Evolutionary conservation across 768 basidiomycete genomes (phyloP), one percentile per base, ranked within the genome.

Genomic region (Lepiota subincarnata): DNA sequence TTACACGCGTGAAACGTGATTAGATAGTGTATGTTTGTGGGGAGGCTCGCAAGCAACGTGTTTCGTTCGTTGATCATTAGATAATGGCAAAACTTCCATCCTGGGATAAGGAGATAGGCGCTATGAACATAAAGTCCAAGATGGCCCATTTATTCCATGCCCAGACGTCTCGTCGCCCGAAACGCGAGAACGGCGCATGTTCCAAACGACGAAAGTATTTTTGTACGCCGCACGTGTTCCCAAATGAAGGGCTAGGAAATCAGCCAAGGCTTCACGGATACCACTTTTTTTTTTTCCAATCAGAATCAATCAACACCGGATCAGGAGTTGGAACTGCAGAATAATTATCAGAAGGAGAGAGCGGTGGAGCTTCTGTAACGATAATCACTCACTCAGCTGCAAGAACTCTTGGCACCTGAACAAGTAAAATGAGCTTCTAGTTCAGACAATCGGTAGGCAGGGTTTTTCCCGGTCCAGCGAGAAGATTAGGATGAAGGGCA

Each of bases 1-100:
- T 43, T 45, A 46, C 19, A 18, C 1, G 37, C 37, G 43, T n/a
- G 14, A 31, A 22, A 6, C 20, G 10, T 45, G 51, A 53, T 53
- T 45, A 53, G 52, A 46, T 53, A 46, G 22, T 16, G 36, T 53
- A 53, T 53, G 52, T 46, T 53, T 39, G 44, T 46, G 52, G 43
- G 45, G 52, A 39, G 44, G 52, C 45, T 53, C 44, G 19, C 44
- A 53, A 28, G 28, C 36, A 53, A 53, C 52, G 52, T 53, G 52
- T 34, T 46, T 53, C 52, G 34, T 13, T 31, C 22, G 16, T n/a
- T 34, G 11, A 40, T 42, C 28, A 50, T 22, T 37, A 19, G 24
- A 26, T 20, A 20, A 37, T 44, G 19, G 39, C 45, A 46, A 45
- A 35, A 19, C 35, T 34, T 45, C 26, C 10, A 31, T 34, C 40